Base-by-base conservation (phyloP, 768 basidiomycete species). In the Tricholoma saponaceum region DNA sequence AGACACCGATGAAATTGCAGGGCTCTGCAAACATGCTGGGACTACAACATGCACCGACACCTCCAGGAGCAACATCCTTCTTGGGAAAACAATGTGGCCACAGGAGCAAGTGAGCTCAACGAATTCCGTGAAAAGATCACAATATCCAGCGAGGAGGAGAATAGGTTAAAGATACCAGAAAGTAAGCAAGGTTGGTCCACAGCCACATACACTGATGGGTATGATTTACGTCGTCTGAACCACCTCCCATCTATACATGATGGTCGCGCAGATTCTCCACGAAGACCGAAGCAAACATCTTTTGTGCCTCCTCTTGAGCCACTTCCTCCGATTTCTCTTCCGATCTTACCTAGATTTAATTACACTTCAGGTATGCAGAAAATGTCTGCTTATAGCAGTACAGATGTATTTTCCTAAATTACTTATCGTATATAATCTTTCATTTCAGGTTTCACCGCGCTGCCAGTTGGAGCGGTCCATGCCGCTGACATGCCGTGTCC, bases 41-140 rank as follows among this genome's bases (percentile, higher is more conserved):
- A 39, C 4, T 43, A 43, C 41, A 43, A 43, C 18, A 43, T n/a
- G 39, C 39, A 20, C 12, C 53, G 54, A 1, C 70, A 71, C 52
- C 64, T 70, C 26, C 18, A 32, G 20, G 59, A 61, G 10, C 35
- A 49, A n/a, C 70, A 71, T 58, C 63, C 62, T 3, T 54, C 52
- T 8, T 68, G 60, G 67, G 50, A 60, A 52, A 41, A 16, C 39
- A 41, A 41, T 41, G 39, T 41, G 39, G 39, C 39, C 12, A 41
- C 39, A 41, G 39, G 39, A 41, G 39, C n/a, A 16, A 41, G 39
- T 9, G 39, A 41, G 39, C 39, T 41, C n/a, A 41, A 41, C n/a
- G 39, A 41, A 41, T 41, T 41, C 39, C 39, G 18, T 18, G n/a
- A 41, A 41, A 41, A 20, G 39, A 41, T 41, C 39, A 41, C 39